Evolutionary conservation across 345 rosid genomes (phyloP), one percentile per base, ranked within the genome.

Genomic region (Litchi chinensis): DNA sequence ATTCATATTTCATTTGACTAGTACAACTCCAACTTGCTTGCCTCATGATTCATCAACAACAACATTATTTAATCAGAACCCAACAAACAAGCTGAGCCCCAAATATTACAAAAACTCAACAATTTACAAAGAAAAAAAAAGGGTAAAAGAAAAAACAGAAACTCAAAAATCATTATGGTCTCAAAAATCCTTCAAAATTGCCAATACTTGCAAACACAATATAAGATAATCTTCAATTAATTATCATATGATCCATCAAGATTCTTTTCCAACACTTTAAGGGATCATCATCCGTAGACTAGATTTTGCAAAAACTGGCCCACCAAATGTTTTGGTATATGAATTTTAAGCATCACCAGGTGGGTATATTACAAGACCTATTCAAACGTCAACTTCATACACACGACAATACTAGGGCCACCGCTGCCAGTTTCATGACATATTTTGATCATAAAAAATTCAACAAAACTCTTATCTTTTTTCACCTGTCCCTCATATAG

Each of bases 371-470:
- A 48, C 50, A 48, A 48, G 10, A 56, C 70, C 39, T 71, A n/a
- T 70, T 70, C 67, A 65, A 46, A 68, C 40, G 77, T 82, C 83
- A 76, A 59, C 69, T 56, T 76, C 82, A 56, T 6, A 46, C 52
- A 41, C 26, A 48, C 28, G 26, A 37, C 41, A 28, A 64, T 9
- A 60, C n/a, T 18, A 21, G 62, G 44, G 68, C 77, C 77, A 66
- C 76, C 82, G 62, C 75, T 75, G 60, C 76, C 81, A 67, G 22
- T 24, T 76, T 63, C 64, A 59, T 44, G 67, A 67, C 79, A 11
- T 15, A 57, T 69, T 65, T 69, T 43, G 56, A 73, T 5, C 56
- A 59, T 19, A 44, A 52, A 72, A 32, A 46, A 65, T 48, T 46
- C 82, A 70, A 68, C 74, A 28, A 6, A 28, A 40, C 32, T 22